phyloP scores from a whole-genome alignment of 2,329 filamentous ascomycete species.

The Cladosporium sp. region DNA sequence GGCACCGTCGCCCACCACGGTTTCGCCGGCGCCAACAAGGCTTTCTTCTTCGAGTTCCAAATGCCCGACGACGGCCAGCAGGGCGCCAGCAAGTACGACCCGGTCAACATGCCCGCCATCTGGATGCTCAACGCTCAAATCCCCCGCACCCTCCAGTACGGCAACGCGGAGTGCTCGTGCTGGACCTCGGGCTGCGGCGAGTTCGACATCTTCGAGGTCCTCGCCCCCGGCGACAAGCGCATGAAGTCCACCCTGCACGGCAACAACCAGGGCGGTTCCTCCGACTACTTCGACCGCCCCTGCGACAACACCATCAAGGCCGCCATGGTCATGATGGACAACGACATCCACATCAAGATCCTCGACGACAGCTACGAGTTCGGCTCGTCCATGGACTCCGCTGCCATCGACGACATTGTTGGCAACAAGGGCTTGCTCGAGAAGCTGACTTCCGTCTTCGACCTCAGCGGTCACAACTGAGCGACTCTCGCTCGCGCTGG shows the following conservation, averaged over 20 bases:
- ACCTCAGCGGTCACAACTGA: constrained; percentile 10
- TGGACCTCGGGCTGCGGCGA: constrained; percentile 69
- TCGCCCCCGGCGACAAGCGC: constrained; percentile 59
- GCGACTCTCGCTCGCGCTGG: too few relatives aligned
- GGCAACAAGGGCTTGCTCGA: constrained; percentile 23
- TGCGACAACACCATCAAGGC: constrained; percentile 56
- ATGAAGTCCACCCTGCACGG: constrained; percentile 68
- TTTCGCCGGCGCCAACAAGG: constrained; percentile 65
- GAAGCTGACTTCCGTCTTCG: constrained; percentile 5
- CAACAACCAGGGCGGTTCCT: constrained; percentile 59
- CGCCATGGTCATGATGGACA: constrained; percentile 58
- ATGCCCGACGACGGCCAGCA: constrained; percentile 61
- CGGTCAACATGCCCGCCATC: constrained; percentile 64
- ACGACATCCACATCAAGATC: constrained; percentile 54
- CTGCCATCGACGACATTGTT: constrained; percentile 32
- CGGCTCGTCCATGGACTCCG: constrained; percentile 30
- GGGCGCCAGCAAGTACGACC: constrained; percentile 35
- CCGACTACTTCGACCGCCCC: constrained; percentile 69
- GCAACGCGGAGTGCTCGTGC: constrained; percentile 61
- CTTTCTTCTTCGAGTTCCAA: constrained; percentile 68
- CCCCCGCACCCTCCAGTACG: constrained; percentile 66
- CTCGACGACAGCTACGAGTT: constrained; percentile 38
- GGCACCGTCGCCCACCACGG: constrained; percentile 54
- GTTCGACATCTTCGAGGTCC: constrained; percentile 70
- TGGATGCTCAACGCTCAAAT: constrained; percentile 75